These are phyloP conservation scores for Fusarium newnesense DNA, from an alignment of 2,329 filamentous ascomycete genomes.

Conservation along the genomic window DNA sequence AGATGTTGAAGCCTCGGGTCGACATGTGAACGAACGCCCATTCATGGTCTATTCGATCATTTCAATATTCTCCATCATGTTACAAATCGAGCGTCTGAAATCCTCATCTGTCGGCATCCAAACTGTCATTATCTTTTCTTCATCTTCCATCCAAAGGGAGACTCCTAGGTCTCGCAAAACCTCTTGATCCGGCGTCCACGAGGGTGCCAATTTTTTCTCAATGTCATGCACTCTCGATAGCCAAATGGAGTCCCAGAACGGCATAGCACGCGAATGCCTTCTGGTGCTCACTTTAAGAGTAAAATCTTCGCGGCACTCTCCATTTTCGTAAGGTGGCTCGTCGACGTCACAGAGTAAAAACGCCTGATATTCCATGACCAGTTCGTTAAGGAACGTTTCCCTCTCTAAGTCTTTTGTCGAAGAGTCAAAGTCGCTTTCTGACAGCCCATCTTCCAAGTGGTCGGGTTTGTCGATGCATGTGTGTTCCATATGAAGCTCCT, in stretches of 20 bases:
- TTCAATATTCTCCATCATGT: neutral
- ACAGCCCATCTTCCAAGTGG: fast-evolving
- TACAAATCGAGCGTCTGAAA: fast-evolving
- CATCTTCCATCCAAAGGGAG: neutral
- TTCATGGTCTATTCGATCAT: neutral
- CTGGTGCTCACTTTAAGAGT: fast-evolving
- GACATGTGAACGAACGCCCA: neutral
- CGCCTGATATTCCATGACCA: neutral
- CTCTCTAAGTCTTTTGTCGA: neutral
- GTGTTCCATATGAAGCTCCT: neutral
- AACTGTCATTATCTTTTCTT: fast-evolving
- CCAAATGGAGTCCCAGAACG: neutral
- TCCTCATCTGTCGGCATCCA: too few relatives aligned
- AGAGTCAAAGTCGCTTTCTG: neutral
- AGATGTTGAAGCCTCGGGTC: neutral
- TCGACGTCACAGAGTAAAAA: fast-evolving
- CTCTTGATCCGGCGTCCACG: neutral
- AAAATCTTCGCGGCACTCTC: fast-evolving
- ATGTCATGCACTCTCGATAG: neutral
- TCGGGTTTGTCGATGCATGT: neutral
- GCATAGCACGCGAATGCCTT: neutral
- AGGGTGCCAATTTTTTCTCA: neutral
- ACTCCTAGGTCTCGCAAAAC: neutral
- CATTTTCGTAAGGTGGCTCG: fast-evolving
- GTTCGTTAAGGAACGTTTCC: neutral